phyloP scores from a whole-genome alignment of 1,284 basidiomycete genomes.

The Macrocystidia cucumis region DNA sequence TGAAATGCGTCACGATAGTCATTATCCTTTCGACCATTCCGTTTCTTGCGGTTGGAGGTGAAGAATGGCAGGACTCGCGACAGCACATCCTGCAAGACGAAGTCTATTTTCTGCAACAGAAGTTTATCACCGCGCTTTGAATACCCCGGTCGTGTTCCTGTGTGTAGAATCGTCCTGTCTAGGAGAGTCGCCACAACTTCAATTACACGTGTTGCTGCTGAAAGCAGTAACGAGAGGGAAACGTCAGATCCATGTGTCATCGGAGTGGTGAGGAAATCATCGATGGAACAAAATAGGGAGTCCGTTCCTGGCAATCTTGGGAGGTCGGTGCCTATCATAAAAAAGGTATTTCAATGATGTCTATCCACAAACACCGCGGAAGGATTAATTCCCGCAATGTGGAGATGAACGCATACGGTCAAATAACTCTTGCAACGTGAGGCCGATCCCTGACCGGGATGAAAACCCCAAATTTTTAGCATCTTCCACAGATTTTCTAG shows the following conservation, averaged over 20 bases:
- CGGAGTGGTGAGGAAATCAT: slow-evolving; percentile 18
- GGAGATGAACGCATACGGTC: too few relatives aligned
- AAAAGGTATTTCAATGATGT: too few relatives aligned
- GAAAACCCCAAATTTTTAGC: too few relatives aligned
- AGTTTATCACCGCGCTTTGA: too few relatives aligned
- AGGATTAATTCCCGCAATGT: too few relatives aligned
- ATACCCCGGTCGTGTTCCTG: too few relatives aligned
- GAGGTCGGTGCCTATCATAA: too few relatives aligned
- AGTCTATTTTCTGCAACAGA: slow-evolving; percentile 12
- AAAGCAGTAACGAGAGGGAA: slow-evolving; percentile 17
- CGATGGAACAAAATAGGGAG: slow-evolving; percentile 20
- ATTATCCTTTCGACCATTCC: neutral
- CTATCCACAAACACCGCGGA: too few relatives aligned
- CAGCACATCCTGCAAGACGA: slow-evolving; percentile 12
- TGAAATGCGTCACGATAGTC: too few relatives aligned
- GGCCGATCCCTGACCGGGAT: too few relatives aligned
- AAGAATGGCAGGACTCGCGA: slow-evolving; percentile 9
- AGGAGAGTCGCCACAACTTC: slow-evolving; percentile 18
- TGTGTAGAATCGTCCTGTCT: slow-evolving; percentile 7
- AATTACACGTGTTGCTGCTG: slow-evolving; percentile 20
- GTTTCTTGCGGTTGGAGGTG: slow-evolving; percentile 1
- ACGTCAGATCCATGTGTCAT: slow-evolving; percentile 15
- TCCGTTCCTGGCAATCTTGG: slow-evolving; percentile 7
- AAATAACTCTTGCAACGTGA: too few relatives aligned
- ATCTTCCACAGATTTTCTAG: too few relatives aligned